Percentiles rank a stretch among this genome's conserved stretches.
Evolutionary conservation across 441 rosid genomes (phyloP).

Genomic region (Gossypium lobatum): DNA sequence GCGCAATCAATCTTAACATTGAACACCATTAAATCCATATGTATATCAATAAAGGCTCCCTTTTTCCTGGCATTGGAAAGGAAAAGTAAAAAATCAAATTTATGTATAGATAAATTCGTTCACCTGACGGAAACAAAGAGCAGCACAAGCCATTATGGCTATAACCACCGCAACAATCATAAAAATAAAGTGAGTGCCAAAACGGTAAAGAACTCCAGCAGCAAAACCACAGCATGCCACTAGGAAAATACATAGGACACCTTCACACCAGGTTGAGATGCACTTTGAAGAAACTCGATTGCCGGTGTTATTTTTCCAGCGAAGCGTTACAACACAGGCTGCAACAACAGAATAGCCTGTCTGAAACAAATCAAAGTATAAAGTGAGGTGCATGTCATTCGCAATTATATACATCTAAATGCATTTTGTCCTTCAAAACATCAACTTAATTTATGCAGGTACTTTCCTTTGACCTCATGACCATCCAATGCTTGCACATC

Average conservation of each 20-base stretch:
- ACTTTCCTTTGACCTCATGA: neutral
- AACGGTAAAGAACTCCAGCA: slow-evolving; percentile 64
- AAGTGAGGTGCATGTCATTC: slow-evolving; percentile 6
- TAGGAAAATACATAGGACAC: slow-evolving; percentile 60
- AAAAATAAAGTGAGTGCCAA: slow-evolving; percentile 43
- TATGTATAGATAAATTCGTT: slow-evolving; percentile 13
- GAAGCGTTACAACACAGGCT: slow-evolving; percentile 78
- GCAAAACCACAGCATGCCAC: slow-evolving; percentile 75
- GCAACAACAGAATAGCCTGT: slow-evolving; percentile 98
- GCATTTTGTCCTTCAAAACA: neutral
- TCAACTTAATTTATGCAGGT: neutral
- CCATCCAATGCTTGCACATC: neutral
- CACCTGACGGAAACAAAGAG: slow-evolving; percentile 68
- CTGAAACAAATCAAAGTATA: slow-evolving; percentile 40
- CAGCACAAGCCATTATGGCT: slow-evolving; percentile 49
- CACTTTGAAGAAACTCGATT: slow-evolving; percentile 42
- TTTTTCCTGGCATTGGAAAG: neutral
- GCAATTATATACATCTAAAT: neutral
- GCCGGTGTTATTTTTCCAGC: slow-evolving; percentile 60
- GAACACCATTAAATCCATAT: neutral
- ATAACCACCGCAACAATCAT: slow-evolving; percentile 38
- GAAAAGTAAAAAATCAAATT: neutral
- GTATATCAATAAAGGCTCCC: neutral
- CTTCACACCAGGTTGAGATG: slow-evolving; percentile 66
- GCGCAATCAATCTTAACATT: neutral